Base-by-base conservation (phyloP, 768 basidiomycete species). In the Podaxis pistillaris region DNA sequence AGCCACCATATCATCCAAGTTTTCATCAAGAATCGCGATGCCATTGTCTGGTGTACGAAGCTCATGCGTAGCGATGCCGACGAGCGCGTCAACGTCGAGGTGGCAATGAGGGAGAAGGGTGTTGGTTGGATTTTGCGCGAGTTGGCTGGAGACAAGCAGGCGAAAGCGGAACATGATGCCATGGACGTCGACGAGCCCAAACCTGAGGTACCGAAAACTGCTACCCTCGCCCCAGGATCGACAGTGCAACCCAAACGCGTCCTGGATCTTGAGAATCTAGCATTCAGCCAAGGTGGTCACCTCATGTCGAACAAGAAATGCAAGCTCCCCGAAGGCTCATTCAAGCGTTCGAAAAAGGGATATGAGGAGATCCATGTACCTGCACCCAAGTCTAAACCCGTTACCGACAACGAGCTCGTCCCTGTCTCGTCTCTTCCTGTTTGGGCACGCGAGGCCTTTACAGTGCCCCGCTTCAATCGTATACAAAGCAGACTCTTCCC, bases 231-330 rank as follows among this genome's bases (percentile, higher is more conserved):
- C 0, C 93, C 96, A 3, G 95, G 94, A 1, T 92, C 93, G 1
- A 88, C 86, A 0, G 84, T 94, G 1, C 91, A 94, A 67, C 96
- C 95, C 3, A 93, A 94, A 67, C 81, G 81, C 41, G 88, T 85
- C 0, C 83, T 99, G 38, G 97, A 98, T 72, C 81, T 99, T 57
- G 95, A 97, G 69, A 85, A 86, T 63, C 91, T 98, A 89, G 89
- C 93, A n/a, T 99, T 99, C 76, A 87, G 87, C 51, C 95, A 98
- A 69, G 97, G 96, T 24, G 95, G 93, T 0, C 96, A 98, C 64
- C 78, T 98, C 64, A 99, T 98, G 96, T 93, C 93, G 15, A 98
- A 98, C 79, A 98, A 98, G 77, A 98, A 98, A 78, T 93, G 91
- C 78, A 97, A 96, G 72, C 87, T 98, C 2, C 97, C 97, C 0